Evolutionary conservation across 78 protist species (phyloP), one percentile per base, ranked within the genome.

Genomic region (Diacronema lutheri): DNA sequence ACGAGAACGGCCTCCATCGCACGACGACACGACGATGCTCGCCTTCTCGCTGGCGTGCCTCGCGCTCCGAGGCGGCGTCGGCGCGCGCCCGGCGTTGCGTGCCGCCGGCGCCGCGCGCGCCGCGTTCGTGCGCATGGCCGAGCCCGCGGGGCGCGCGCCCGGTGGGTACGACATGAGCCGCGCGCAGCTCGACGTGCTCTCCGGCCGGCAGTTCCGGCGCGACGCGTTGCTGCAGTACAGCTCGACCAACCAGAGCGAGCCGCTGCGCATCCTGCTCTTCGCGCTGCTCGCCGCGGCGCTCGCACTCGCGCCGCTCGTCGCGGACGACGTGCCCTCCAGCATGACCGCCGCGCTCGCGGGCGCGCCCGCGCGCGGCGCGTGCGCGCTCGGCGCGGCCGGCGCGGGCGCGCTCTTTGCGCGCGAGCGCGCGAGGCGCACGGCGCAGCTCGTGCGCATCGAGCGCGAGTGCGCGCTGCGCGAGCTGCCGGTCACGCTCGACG

Each of bases 231-330:
- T 68, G n/a, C 76, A 68, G 29, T 68, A 68, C 50, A 55, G 38
- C 5, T 25, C 50, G 31, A 68, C 76, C 50, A 68, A 68, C 50
- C 76, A 68, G 76, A 7, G 21, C 25, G 76, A 68, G 76, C 76
- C 76, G 76, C 50, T 68, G 50, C 76, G 76, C 35, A 68, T 68
- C 50, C 40, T 44, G 55, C 76, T 68, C n/a, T 16, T 13, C n/a
- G 50, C 50, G 50, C 46, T 68, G n/a, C 50, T 68, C 55, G 76
- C 40, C 76, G 5, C 38, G 21, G 40, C 37, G 50, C 37, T 68
- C 76, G 4, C 19, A 20, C 76, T 68, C 76, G 1, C 29, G 50
- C 50, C 50, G 16, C 16, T 7, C 16, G 16, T 44, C 50, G 50
- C 50, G 16, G 50, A 44, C 50, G 50, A 44, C 76, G 20, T 38